Evolutionary conservation across 1,139 yeast genomes (phyloP).

Genomic region (Pneumocystis sp.): DNA sequence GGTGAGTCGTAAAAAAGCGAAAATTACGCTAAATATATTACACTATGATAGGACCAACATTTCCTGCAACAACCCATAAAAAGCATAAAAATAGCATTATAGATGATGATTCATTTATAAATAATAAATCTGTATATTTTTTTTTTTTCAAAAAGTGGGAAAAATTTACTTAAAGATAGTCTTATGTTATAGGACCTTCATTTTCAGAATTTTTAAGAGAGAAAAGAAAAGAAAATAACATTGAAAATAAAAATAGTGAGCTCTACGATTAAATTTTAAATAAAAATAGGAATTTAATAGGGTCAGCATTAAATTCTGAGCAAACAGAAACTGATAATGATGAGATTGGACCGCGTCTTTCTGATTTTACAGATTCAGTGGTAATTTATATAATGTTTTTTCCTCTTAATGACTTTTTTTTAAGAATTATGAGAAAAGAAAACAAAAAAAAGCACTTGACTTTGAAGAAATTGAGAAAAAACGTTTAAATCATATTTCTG

Average conservation of each 20-base stretch:
- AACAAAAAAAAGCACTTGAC: conserved; percentile 3
- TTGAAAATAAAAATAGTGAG: background rate
- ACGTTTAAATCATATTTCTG: background rate
- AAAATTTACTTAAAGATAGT: background rate
- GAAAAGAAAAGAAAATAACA: background rate
- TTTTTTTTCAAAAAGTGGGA: background rate
- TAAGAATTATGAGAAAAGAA: conserved; percentile 9
- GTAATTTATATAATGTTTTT: background rate
- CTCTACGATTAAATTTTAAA: background rate
- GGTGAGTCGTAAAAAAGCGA: too few species aligned
- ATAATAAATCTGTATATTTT: background rate
- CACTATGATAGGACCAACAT: background rate
- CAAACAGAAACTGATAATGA: conserved; percentile 10
- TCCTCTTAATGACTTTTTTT: background rate
- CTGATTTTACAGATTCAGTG: conserved; percentile 3
- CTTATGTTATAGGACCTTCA: background rate
- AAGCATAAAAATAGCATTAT: background rate
- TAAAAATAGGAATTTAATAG: background rate
- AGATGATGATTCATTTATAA: background rate
- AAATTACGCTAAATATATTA: background rate
- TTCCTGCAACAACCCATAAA: background rate
- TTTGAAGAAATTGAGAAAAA: background rate
- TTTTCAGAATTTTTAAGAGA: background rate
- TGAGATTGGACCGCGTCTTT: conserved; percentile 14
- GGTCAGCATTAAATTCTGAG: background rate